phyloP scores from a whole-genome alignment of 257 asterid species.

The Przewalskia tangutica region DNA sequence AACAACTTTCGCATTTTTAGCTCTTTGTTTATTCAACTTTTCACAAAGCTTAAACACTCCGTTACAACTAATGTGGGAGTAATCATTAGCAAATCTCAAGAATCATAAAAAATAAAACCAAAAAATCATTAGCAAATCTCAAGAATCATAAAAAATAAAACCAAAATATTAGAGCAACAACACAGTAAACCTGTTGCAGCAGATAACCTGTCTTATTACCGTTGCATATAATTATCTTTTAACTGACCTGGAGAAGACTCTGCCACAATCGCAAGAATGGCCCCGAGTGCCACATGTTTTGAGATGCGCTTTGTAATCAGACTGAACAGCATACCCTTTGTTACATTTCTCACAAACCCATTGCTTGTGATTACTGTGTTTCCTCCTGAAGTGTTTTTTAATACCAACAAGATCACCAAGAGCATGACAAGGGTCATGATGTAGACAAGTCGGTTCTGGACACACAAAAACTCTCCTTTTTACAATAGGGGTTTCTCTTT shows the following conservation, averaged over 20 bases:
- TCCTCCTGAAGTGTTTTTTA: constrained; percentile 60
- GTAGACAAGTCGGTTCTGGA: constrained; percentile 67
- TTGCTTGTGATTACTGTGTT: constrained; percentile 56
- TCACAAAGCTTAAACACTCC: not conserved
- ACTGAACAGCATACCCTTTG: constrained; percentile 64
- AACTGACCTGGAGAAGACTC: constrained; percentile 47
- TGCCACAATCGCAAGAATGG: constrained; percentile 65
- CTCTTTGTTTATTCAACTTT: not conserved
- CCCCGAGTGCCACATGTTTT: constrained; percentile 72
- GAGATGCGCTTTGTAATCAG: constrained; percentile 64
- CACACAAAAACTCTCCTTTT: constrained; percentile 58
- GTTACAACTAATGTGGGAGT: not conserved
- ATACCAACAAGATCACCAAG: constrained; percentile 71
- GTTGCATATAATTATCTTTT: not conserved
- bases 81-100: not conserved
- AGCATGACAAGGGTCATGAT: constrained; percentile 69
- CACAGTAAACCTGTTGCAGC: too few relatives aligned
- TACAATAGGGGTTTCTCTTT: constrained; percentile 38
- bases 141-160: not conserved
- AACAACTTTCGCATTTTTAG: not conserved
- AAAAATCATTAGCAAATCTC: not conserved
- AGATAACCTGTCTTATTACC: not conserved
- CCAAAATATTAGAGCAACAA: too few relatives aligned
- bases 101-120: not conserved
- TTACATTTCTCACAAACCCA: constrained; percentile 63